Percentiles rank a stretch among this genome's conserved stretches.
These are phyloP conservation scores for Saccharum hybrid DNA, from an alignment of 202 grass and related monocot genomes.

Conservation along the genomic window DNA sequence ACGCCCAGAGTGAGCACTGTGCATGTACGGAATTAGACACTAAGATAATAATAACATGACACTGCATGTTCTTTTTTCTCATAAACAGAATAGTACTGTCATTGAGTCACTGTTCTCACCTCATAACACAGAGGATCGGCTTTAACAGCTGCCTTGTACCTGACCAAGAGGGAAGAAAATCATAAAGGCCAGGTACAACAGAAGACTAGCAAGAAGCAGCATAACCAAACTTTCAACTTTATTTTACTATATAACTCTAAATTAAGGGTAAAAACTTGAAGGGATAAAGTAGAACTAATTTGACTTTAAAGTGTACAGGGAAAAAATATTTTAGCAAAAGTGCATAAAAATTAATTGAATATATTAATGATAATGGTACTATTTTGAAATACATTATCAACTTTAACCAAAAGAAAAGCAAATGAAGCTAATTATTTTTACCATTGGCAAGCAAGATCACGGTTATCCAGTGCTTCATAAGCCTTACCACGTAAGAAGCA, in stretches of 20 bases:
- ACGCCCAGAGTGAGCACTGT: too few relatives aligned
- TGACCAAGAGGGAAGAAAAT: constrained; percentile 51
- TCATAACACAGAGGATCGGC: constrained; percentile 95
- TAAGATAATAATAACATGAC: background rate
- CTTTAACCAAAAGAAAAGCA: constrained; percentile 1
- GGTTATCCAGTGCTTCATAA: constrained; percentile 92
- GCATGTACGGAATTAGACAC: too few relatives aligned
- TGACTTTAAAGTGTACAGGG: constrained; percentile 23
- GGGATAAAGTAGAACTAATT: background rate
- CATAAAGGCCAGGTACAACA: constrained; percentile 19
- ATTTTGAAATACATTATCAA: constrained; percentile 25
- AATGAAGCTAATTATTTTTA: constrained; percentile 47
- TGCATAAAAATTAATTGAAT: background rate
- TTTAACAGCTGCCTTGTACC: constrained; percentile 97
- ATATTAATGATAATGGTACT: constrained; percentile 4
- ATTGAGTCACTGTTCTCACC: constrained; percentile 55
- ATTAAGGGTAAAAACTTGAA: background rate
- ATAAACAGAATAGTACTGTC: constrained; percentile 20
- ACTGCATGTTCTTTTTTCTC: constrained; percentile 3
- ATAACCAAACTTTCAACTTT: constrained; percentile 13
- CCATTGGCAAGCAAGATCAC: constrained; percentile 89
- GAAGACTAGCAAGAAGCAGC: constrained; percentile 7
- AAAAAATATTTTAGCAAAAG: constrained; percentile 4
- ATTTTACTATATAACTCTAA: background rate
- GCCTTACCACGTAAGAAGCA: constrained; percentile 97